Evolutionary conservation across 2,329 filamentous ascomycete species (phyloP), one percentile per base, ranked within the genome.

Genomic region (Botrytis aclada): DNA sequence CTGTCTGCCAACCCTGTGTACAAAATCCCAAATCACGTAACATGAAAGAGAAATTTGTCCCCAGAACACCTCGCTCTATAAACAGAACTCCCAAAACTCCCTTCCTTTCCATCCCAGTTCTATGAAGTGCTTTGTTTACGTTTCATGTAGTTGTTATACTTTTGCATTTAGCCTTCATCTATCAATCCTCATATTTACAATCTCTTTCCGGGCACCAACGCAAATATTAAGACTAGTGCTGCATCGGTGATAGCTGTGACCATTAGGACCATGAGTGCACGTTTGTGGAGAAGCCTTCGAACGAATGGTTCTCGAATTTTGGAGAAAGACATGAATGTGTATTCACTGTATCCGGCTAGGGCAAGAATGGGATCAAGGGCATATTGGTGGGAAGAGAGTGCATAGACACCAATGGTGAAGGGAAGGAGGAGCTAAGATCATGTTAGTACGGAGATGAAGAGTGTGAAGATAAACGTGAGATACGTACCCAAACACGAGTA

Each of bases 281-380:
- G 92, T 81, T 95, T 95, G 77, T 89, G 90, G 72, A 99, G 87
- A 32, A 98, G 89, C 80, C 90, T 93, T 76, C 93, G 92, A 72
- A 99, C 92, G 81, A 96, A 99, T 0, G 94, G 93, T 83, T 99
- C 96, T 72, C 93, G 90, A 76, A 98, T 93, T 58, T 89, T 88
- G 37, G 93, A 92, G 85, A 97, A 98, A 82, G 91, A 93, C 86
- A 98, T 95, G 69, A 97, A 94, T 0, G 95, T 98, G 84, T 98
- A 98, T 84, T 99, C 97, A 84, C 95, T 98, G 82, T 91, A 92
- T 51, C 95, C 95, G n/a, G 93, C 82, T 32, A 98, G 87, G 7
- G 94, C 96, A 82, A 98, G 89, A 75, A 97, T 85, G 0, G 97
- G 95, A 79, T 99, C 96, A 69, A 99, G 89, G 76, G 94, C 94